Percentiles rank a stretch among this genome's conserved stretches.
phyloP scores from a whole-genome alignment of 305 asterid species.

The Fraxinus velutina region DNA sequence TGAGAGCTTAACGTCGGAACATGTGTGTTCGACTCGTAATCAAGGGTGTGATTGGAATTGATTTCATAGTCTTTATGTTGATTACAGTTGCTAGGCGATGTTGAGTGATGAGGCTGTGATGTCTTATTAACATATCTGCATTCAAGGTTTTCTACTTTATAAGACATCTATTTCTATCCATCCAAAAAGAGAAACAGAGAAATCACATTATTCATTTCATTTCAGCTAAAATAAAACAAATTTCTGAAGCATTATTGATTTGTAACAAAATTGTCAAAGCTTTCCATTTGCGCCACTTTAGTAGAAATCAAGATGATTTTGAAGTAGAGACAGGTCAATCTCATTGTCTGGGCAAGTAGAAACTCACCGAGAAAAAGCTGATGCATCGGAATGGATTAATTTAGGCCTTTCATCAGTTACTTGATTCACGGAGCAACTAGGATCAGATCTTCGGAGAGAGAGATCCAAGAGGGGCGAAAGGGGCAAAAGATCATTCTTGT shows the following conservation, averaged over 20 bases:
- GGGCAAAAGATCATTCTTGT: constrained; percentile 50
- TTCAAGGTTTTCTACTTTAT: constrained; percentile 8
- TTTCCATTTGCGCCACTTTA: not conserved
- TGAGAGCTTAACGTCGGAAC: constrained; percentile 32
- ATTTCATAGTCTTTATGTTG: constrained; percentile 49
- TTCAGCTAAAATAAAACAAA: not conserved
- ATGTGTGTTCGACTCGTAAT: constrained; percentile 39
- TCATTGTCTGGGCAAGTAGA: not conserved
- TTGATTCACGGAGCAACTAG: constrained; percentile 46
- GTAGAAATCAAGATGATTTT: not conserved
- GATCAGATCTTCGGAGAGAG: constrained; percentile 62
- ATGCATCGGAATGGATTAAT: constrained; percentile 81
- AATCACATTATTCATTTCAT: not conserved
- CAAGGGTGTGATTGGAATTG: constrained; percentile 38
- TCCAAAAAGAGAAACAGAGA: not conserved
- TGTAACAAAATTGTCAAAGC: not conserved
- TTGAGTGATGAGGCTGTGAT: constrained; percentile 35
- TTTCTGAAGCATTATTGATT: not conserved
- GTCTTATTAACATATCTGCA: constrained; percentile 69
- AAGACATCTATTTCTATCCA: constrained; percentile 6
- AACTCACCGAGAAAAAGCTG: constrained; percentile 90
- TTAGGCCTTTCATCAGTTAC: constrained; percentile 41
- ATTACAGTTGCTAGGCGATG: constrained; percentile 46
- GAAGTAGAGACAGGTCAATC: not conserved
- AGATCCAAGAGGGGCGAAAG: constrained; percentile 58